Base-by-base conservation (phyloP, 2,329 filamentous ascomycete species). In the Xylariaceae sp. region DNA sequence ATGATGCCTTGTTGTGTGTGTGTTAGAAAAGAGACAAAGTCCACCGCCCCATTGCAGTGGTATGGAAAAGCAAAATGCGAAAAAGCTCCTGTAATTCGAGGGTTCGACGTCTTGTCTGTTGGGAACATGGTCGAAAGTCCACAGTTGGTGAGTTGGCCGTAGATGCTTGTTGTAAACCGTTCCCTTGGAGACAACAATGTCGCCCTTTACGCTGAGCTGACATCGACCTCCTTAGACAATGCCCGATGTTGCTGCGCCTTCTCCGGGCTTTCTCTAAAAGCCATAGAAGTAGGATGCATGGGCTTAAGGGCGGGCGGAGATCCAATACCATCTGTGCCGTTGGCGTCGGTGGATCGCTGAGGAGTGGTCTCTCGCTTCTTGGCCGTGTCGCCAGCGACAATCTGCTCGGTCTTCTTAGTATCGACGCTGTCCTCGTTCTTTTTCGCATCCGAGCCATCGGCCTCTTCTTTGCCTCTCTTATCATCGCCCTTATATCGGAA, bases 201-300 rank as follows among this genome's bases (percentile, higher is more conserved):
- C 8, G 45, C 49, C 11, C 44, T 39, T 60, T 60, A 61, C 52
- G 62, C 61, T 13, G 61, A 53, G 13, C 53, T 10, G 39, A 75
- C 68, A 61, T 73, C 68, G 39, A 77, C 65, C 15, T 72, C 65
- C 47, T 71, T 65, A 17, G 67, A 64, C 23, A 35, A 10, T 42
- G 37, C 11, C 37, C 52, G 42, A 23, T 61, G 51, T 45, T 61
- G 63, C 51, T 76, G 74, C 54, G 75, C 67, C 74, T 86, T 86
- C 68, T 86, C 84, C 23, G 84, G 83, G 67, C 83, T 86, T 64
- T 81, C 81, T 68, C 84, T 80, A 74, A 83, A 83, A 67, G 84
- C 82, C 66, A 87, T 72, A 35, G 80, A 73, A 11, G 78, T 80
- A 30, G 77, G 69, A 54, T 74, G 70, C 42, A 74, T 55, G 30